Conservation (phyloP, 495 filamentous ascomycete species). For the Penicillium waksmanii region DNA sequence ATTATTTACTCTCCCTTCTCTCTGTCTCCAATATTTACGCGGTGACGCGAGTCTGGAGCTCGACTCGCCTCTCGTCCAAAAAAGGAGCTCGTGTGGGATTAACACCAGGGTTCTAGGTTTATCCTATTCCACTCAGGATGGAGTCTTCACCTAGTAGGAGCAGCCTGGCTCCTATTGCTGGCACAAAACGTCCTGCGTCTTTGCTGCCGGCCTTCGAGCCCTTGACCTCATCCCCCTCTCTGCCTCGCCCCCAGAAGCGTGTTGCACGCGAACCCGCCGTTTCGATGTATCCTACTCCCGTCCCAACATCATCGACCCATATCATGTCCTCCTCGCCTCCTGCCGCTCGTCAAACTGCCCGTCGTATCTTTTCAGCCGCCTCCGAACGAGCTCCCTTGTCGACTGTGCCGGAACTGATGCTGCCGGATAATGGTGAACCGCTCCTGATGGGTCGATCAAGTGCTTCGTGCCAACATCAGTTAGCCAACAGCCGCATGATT, state of each 20-base stretch:
- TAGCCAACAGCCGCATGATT: constrained; percentile 87
- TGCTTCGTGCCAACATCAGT: constrained; percentile 87
- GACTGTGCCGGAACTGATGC: constrained; percentile 75
- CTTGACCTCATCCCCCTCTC: constrained; percentile 80
- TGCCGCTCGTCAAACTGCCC: constrained; percentile 37
- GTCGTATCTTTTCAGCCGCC: constrained; percentile 66
- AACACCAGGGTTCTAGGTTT: background rate
- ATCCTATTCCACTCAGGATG: constrained; percentile 30
- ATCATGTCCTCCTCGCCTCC: constrained; percentile 89
- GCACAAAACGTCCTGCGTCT: constrained; percentile 78
- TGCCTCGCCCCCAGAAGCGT: constrained; percentile 75
- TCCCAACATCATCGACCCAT: constrained; percentile 90
- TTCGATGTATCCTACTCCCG: constrained; percentile 75
- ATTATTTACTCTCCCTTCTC: constrained; percentile 1
- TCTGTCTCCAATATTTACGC: constrained; percentile 18
- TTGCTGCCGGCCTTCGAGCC: constrained; percentile 94
- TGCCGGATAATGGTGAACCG: constrained; percentile 81
- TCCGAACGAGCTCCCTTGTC: constrained; percentile 86
- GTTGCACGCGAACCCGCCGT: constrained; percentile 59
- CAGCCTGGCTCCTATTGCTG: constrained; percentile 51
- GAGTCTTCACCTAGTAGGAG: constrained; percentile 50
- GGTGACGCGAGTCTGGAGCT: constrained; percentile 34
- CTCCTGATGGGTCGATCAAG: constrained; percentile 89
- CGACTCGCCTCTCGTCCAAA: constrained; percentile 22
- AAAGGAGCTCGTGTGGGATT: constrained; percentile 21